A percentile compares a stretch with the other conserved stretches of the same genome.
Evolutionary conservation across 192 early-diverging fungal genomes (phyloP).

Genomic region (Allomyces macrogynus): DNA sequence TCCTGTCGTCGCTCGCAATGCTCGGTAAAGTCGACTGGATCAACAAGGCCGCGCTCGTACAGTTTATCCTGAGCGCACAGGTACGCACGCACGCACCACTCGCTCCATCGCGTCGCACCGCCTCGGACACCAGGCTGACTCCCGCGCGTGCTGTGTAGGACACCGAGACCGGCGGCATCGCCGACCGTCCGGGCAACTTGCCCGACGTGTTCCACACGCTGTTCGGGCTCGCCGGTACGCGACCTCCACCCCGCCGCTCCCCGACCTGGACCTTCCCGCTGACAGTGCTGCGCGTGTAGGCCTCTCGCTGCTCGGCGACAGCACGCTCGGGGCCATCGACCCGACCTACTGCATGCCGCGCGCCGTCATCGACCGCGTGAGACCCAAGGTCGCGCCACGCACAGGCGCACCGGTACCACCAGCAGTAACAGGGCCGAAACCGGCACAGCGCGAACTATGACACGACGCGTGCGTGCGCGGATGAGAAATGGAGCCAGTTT

Average conservation of each 20-base stretch:
- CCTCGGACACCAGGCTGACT: background rate
- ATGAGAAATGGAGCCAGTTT: background rate
- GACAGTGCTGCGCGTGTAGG: conserved; percentile 9
- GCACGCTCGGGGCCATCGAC: conserved; percentile 53
- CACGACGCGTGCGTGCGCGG: background rate
- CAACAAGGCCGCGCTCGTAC: conserved; percentile 40
- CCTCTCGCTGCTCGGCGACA: conserved; percentile 65
- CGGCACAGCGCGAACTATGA: background rate
- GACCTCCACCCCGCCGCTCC: background rate
- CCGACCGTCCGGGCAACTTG: conserved; percentile 77
- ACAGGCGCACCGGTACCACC: background rate
- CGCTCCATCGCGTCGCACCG: background rate
- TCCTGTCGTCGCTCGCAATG: conserved; percentile 65
- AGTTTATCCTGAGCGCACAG: conserved; percentile 68
- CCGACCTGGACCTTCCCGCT: background rate
- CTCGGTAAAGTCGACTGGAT: conserved; percentile 73
- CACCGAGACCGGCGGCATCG: conserved; percentile 66
- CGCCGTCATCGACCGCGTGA: conserved; percentile 31
- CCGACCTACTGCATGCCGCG: conserved; percentile 80
- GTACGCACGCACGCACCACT: conserved; percentile 11
- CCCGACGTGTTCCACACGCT: conserved; percentile 92
- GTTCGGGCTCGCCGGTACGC: conserved; percentile 71
- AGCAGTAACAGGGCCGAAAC: background rate
- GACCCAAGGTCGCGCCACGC: conserved; percentile 2
- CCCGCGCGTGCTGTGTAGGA: conserved; percentile 22